Base-by-base conservation (phyloP, 2,329 filamentous ascomycete genomes). In the Colletotrichum salicis region DNA sequence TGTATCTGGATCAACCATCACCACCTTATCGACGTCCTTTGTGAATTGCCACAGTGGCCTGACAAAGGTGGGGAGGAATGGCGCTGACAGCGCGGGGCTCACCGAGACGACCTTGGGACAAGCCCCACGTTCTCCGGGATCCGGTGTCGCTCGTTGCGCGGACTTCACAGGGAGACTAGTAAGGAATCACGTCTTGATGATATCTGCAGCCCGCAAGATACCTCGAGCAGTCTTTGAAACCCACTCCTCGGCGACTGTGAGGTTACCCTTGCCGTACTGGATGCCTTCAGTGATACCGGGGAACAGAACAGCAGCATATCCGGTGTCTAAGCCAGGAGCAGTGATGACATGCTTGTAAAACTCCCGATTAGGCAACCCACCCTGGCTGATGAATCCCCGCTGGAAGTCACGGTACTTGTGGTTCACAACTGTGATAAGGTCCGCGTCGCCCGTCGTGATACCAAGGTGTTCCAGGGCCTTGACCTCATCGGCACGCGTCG, bases 201-300 rank as follows among this genome's bases (percentile, higher is more conserved):
- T 82, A 22, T 80, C 79, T 0, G 80, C 80, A 4, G 81, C 80
- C 22, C 76, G 73, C 1, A 80, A 67, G 37, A 82, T 82, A 0
- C 78, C 81, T 0, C 76, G 75, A 2, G 81, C 80, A 22, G 80
- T 82, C 75, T 78, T 81, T 6, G 74, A 74, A 1, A 82, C 79
- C 81, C 81, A 82, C 55, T 81, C 80, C 13, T 79, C 69, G 0
- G 81, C 81, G 10, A 77, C 62, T 0, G 76, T 75, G 13, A 80
- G 71, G 11, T 80, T 73, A 1, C 77, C 88, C 66, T 88, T 68
- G 1, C 77, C 89, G 64, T 88, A 88, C 74, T 91, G 87, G 1
- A 90, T 87, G 65, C 92, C 92, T 5, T 91, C 91, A 79, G 91
- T 91, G 76, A 93, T 89, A 27, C 91, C 91, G 13, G 90, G 83